These are phyloP conservation scores for Diutina ranongensis DNA, from an alignment of 1,139 yeast species.

Conservation along the genomic window DNA sequence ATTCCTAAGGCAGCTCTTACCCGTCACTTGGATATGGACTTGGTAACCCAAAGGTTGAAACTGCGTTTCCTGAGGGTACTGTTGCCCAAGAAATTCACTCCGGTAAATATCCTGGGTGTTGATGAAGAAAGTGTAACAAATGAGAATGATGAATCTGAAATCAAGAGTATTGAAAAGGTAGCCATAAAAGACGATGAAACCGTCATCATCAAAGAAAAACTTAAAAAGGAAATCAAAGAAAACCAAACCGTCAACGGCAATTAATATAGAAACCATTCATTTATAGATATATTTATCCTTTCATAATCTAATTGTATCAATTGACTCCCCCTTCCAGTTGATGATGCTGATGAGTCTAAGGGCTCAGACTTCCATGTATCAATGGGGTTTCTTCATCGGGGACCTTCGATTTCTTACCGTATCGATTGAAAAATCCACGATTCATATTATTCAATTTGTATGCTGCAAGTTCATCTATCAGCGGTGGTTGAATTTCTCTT, in stretches of 20 bases:
- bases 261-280: no score
- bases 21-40: conserved; percentile 85
- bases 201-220: background rate
- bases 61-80: conserved; percentile 79
- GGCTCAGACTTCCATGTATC: background rate
- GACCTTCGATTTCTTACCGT: background rate
- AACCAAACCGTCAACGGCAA: background rate
- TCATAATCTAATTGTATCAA: background rate
- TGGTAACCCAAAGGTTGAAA: conserved; percentile 72
- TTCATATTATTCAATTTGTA: background rate
- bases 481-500: conserved; percentile 2
- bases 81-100: conserved; percentile 83
- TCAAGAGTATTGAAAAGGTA: background rate
- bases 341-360: no score
- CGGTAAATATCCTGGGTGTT: conserved; percentile 56
- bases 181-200: background rate
- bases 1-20: conserved; percentile 86
- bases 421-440: background rate
- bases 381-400: conserved; percentile 3
- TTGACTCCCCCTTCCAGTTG: no score
- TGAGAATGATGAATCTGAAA: background rate
- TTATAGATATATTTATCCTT: no score
- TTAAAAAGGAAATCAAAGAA: background rate
- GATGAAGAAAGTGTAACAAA: background rate
- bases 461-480: background rate